Base-by-base conservation (phyloP, 2,329 filamentous ascomycete genomes). In the Nigrospora osmanthi region DNA sequence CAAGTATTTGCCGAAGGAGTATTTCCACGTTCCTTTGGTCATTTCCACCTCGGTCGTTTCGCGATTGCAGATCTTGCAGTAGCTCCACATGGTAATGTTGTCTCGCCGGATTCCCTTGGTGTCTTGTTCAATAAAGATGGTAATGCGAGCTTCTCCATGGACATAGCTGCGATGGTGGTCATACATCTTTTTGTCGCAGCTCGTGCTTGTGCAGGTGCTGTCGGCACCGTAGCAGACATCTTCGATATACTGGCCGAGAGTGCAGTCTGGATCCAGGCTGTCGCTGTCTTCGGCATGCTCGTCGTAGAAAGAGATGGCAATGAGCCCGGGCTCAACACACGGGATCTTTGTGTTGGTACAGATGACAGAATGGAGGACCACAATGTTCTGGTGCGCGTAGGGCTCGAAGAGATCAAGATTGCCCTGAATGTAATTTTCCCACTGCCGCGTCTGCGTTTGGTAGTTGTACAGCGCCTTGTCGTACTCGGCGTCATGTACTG, bases 1-100 rank as follows among this genome's bases (percentile, higher is more conserved):
- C n/a, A 98, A 73, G 58, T 97, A 98, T 64, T 98, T 98, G 11
- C 89, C 93, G 58, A 98, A 95, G 0, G 93, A 98, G 62, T 98
- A 98, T 62, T 94, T 96, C 87, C 89, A 98, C 0, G 90, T 94
- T 56, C 82, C 89, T 46, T 89, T 83, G 1, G 91, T 96, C 89
- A 98, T 96, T 31, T 85, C 83, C 53, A 87, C 86, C 40, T 90
- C 83, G 35, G 89, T 87, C 0, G 91, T 95, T 60, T 97, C 90
- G 53, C 88, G 88, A 43, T 87, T 84, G 63, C 94, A 98, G 30
- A 87, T 75, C 56, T 95, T 93, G 70, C 93, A 98, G 55, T 85
- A 89, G 53, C 89, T 97, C 94, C 94, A 98, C 89, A 98, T 96
- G 46, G 90, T 78, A 45, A 98, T 95, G 3, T 83, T 86, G 51